Conservation (phyloP, 1,139 yeast genomes). For the Geotrichum candidum region DNA sequence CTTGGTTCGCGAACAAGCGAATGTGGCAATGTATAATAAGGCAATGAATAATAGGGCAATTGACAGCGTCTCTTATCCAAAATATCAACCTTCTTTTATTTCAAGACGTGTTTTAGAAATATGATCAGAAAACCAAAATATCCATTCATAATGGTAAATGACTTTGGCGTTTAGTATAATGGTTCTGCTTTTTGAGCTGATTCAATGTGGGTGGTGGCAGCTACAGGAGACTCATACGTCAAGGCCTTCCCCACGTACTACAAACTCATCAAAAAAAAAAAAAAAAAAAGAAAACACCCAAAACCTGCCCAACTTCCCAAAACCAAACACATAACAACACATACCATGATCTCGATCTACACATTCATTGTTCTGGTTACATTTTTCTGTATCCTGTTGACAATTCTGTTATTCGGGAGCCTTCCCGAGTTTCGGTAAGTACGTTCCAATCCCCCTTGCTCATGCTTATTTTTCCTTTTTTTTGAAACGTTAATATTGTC, state of each 20-base stretch:
- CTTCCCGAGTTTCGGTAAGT: conserved; percentile 43
- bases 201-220: too few relatives aligned
- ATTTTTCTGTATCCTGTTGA: conserved; percentile 25
- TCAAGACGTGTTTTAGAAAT: too few relatives aligned
- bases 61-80: not conserved
- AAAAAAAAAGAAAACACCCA: not conserved
- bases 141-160: too few relatives aligned
- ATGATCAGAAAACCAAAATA: too few relatives aligned
- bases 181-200: too few relatives aligned
- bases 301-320: not conserved
- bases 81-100: not conserved
- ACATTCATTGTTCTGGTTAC: conserved; percentile 18
- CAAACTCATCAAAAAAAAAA: too few relatives aligned
- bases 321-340: not conserved
- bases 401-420: conserved; percentile 48
- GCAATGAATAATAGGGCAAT: not conserved
- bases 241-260: too few relatives aligned
- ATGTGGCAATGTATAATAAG: too few relatives aligned
- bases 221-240: too few relatives aligned
- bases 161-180: too few relatives aligned
- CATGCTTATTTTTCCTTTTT: conserved; percentile 6
- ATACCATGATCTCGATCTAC: conserved; percentile 5
- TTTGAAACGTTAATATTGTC: too few relatives aligned
- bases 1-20: too few relatives aligned
- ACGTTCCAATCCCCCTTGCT: not conserved